phyloP scores from a whole-genome alignment of 345 rosid species.

The Garcia nutans region DNA sequence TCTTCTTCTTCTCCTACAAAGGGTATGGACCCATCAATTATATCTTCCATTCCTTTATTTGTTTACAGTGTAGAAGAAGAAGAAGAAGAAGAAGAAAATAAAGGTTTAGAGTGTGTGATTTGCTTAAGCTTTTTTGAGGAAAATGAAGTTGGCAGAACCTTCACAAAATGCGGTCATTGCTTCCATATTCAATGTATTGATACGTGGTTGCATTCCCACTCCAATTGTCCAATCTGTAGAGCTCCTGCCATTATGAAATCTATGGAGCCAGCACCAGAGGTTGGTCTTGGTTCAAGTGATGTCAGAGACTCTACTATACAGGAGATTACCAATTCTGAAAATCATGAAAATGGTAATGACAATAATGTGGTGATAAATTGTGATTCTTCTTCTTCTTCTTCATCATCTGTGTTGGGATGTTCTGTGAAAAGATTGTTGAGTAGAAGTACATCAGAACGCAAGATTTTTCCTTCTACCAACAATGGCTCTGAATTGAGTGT shows the following conservation, averaged over 20 bases:
- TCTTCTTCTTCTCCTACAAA: conserved; percentile 20
- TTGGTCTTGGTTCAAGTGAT: conserved; percentile 20
- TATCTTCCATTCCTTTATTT: conserved; percentile 67
- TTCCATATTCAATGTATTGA: conserved; percentile 84
- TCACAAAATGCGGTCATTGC: conserved; percentile 62
- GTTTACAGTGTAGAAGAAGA: conserved; percentile 35
- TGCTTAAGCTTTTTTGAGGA: conserved; percentile 67
- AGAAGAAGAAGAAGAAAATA: conserved; percentile 21
- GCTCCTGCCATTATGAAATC: conserved; percentile 33
- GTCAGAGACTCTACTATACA: conserved; percentile 19
- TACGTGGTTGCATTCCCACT: conserved; percentile 72
- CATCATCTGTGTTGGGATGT: conserved; percentile 38
- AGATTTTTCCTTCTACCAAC: conserved; percentile 36
- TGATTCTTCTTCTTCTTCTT: conserved; percentile 12
- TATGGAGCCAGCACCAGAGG: conserved; percentile 17
- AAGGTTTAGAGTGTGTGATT: conserved; percentile 59
- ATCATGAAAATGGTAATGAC: conserved; percentile 8
- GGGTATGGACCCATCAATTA: conserved; percentile 62
- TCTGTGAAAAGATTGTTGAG: conserved; percentile 66
- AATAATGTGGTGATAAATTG: not conserved
- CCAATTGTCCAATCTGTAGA: conserved; percentile 75
- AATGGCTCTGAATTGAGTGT: conserved; percentile 17
- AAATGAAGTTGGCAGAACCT: conserved; percentile 53
- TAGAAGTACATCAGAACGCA: conserved; percentile 56
- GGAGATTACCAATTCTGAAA: conserved; percentile 33